These are phyloP conservation scores for Daldinia sp. DNA, from an alignment of 2,329 filamentous ascomycete genomes.

Conservation along the genomic window DNA sequence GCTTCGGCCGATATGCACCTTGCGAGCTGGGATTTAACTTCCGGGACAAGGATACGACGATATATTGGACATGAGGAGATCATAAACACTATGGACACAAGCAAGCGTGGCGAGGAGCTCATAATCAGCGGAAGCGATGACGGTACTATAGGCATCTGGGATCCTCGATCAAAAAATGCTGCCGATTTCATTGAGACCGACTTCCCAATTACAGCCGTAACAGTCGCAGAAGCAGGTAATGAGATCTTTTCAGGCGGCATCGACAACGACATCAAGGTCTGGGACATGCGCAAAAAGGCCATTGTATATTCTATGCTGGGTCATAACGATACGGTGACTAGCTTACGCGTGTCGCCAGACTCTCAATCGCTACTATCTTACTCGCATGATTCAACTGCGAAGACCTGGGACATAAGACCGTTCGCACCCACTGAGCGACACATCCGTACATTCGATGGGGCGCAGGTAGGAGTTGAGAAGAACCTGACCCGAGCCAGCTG, in stretches of 20 bases:
- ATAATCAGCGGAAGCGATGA: conserved; percentile 94
- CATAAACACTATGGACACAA: conserved; percentile 92
- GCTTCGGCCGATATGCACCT: conserved; percentile 94
- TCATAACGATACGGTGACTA: conserved; percentile 92
- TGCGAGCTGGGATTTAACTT: conserved; percentile 94
- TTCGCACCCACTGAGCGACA: conserved; percentile 91
- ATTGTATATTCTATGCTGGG: conserved; percentile 89
- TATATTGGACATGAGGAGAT: conserved; percentile 95
- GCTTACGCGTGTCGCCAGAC: conserved; percentile 90
- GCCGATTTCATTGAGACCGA: conserved; percentile 90
- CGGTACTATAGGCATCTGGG: conserved; percentile 94
- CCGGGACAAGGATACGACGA: conserved; percentile 89
- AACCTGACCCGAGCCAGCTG: conserved; percentile 92
- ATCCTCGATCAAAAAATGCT: conserved; percentile 89
- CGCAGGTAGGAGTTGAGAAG: conserved; percentile 86
- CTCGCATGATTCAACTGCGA: conserved; percentile 91
- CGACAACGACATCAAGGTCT: conserved; percentile 96
- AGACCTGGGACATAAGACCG: conserved; percentile 95
- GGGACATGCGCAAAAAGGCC: conserved; percentile 93
- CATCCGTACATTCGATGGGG: conserved; percentile 92
- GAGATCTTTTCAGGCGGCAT: conserved; percentile 96
- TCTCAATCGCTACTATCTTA: conserved; percentile 91
- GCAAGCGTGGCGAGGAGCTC: conserved; percentile 88
- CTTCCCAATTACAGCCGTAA: conserved; percentile 91
- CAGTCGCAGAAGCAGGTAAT: conserved; percentile 92